phyloP scores from a whole-genome alignment of 164 flowering plant genomes.

The Brasenia schreberi region DNA sequence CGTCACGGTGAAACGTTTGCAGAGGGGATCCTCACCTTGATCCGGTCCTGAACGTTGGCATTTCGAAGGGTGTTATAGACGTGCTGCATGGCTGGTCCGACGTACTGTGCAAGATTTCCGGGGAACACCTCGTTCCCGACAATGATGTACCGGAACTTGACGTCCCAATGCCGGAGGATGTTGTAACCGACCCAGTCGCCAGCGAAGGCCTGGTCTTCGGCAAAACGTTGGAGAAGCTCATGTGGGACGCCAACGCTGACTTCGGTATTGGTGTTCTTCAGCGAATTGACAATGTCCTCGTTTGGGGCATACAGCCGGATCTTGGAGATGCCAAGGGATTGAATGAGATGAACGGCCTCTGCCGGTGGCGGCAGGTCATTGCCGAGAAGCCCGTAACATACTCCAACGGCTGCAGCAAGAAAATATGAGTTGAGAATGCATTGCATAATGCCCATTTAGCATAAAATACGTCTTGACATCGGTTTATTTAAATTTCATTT shows the following conservation, averaged over 20 bases:
- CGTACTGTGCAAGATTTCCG: slow-evolving; percentile 5
- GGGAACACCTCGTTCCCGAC: slow-evolving; percentile 42
- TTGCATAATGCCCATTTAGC: no score
- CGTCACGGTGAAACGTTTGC: no score
- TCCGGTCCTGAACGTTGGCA: no score
- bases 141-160: slow-evolving; percentile 25
- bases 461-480: no score
- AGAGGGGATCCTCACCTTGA: no score
- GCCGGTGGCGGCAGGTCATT: slow-evolving; percentile 24
- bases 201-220: slow-evolving; percentile 19
- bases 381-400: slow-evolving; percentile 26
- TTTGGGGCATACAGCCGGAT: slow-evolving; percentile 33
- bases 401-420: background rate
- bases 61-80: slow-evolving; percentile 7
- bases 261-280: slow-evolving; percentile 28
- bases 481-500: no score
- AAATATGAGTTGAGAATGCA: no score
- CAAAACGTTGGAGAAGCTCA: slow-evolving; percentile 20
- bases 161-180: slow-evolving; percentile 15
- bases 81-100: slow-evolving; percentile 30
- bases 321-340: slow-evolving; percentile 11
- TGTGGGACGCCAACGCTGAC: slow-evolving; percentile 30
- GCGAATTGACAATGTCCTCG: slow-evolving; percentile 21
- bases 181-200: slow-evolving; percentile 25
- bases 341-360: slow-evolving; percentile 23